These are phyloP conservation scores for Aspergillus carbonarius DNA, from an alignment of 2,329 filamentous ascomycete genomes.

Conservation along the genomic window DNA sequence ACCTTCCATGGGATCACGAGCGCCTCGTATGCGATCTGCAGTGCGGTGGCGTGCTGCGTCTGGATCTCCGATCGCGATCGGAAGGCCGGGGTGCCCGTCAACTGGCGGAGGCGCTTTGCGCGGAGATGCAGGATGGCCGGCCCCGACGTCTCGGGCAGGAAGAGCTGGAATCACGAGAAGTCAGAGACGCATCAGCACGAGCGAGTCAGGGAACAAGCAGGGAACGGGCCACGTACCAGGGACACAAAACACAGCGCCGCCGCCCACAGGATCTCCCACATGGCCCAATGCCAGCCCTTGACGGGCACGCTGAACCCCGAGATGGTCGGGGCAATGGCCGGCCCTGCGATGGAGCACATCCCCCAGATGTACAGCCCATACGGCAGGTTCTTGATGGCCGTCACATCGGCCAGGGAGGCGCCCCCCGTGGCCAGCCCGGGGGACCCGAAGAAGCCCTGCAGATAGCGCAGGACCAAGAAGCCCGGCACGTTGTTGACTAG, in stretches of 20 bases:
- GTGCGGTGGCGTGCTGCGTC: neutral
- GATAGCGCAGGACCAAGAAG: constrained; percentile 62
- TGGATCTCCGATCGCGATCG: neutral
- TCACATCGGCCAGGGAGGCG: constrained; percentile 2
- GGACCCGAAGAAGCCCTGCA: constrained; percentile 58
- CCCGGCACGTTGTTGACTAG: constrained; percentile 60
- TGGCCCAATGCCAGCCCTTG: neutral
- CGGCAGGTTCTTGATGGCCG: constrained; percentile 3
- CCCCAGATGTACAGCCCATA: constrained; percentile 7
- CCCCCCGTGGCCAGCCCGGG: constrained; percentile 8
- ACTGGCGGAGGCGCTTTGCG: constrained; percentile 2
- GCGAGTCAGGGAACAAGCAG: neutral
- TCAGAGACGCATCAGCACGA: too few relatives aligned
- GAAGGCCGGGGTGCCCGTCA: neutral
- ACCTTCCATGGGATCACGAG: constrained; percentile 2
- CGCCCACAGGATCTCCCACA: neutral
- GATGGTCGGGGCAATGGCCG: neutral
- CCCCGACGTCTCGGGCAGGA: constrained; percentile 20
- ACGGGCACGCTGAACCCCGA: neutral
- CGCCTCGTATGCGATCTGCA: neutral
- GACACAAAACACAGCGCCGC: neutral
- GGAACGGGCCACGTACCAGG: neutral
- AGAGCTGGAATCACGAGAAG: constrained; percentile 5
- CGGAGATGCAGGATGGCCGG: constrained; percentile 14
- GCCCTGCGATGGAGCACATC: neutral